Percentiles rank a stretch among this genome's conserved stretches.
phyloP scores from a whole-genome alignment of 2,329 filamentous ascomycete species.

The Monosporascus sp. region DNA sequence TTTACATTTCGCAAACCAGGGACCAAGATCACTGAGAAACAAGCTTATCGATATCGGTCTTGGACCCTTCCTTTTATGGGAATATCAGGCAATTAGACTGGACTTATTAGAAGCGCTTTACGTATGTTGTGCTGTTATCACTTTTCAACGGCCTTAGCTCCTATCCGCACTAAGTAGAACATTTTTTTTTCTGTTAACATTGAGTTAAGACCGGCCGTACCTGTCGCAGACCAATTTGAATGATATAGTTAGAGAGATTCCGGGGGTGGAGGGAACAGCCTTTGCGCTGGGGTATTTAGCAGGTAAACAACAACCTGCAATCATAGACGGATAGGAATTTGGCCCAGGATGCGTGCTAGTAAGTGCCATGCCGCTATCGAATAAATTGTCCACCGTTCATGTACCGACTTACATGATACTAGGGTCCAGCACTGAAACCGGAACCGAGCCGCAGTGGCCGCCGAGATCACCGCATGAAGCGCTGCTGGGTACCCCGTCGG shows the following conservation, averaged over 20 bases:
- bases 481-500: conserved; percentile 66
- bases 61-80: too few species aligned
- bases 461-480: conserved; percentile 62
- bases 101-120: too few species aligned
- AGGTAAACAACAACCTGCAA: not conserved
- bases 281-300: not conserved
- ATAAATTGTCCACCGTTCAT: not conserved
- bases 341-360: conserved; percentile 19
- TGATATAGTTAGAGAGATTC: not conserved
- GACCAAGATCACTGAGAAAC: too few species aligned
- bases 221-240: too few species aligned
- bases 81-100: too few species aligned
- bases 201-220: too few species aligned
- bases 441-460: conserved; percentile 56
- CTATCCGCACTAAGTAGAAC: too few species aligned
- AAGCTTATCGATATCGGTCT: too few species aligned
- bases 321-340: not conserved
- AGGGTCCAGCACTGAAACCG: conserved; percentile 29
- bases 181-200: too few species aligned
- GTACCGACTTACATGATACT: conserved; percentile 13
- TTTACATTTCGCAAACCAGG: too few species aligned
- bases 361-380: conserved; percentile 5
- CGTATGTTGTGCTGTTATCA: too few species aligned
- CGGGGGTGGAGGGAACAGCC: not conserved
- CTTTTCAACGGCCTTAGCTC: too few species aligned